These are phyloP conservation scores for Pyricularia grisea DNA, from an alignment of 2,329 filamentous ascomycete species.

Conservation along the genomic window DNA sequence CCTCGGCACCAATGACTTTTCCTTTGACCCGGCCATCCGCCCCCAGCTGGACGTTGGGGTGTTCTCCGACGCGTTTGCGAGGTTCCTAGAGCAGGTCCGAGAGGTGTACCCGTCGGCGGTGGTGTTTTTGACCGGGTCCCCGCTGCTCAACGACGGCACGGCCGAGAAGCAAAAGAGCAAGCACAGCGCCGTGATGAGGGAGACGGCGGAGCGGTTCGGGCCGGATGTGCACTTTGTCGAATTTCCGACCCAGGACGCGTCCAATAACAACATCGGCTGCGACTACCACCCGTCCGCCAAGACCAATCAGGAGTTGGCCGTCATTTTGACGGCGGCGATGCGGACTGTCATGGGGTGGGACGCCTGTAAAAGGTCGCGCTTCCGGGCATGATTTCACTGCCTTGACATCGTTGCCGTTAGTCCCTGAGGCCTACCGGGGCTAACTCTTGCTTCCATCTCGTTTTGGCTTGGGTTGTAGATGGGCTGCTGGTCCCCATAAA, in stretches of 20 bases:
- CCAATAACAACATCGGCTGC: conserved; percentile 24
- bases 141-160: conserved; percentile 26
- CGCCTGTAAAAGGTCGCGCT: not conserved
- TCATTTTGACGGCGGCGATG: conserved; percentile 8
- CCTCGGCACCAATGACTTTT: conserved; percentile 33
- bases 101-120: conserved; percentile 23
- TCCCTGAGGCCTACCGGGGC: not conserved
- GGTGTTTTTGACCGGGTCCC: conserved; percentile 29
- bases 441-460: not conserved
- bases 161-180: conserved; percentile 26
- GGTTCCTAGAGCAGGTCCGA: conserved; percentile 22
- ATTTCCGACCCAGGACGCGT: conserved; percentile 27
- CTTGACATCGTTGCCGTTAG: not conserved
- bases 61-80: conserved; percentile 18
- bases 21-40: conserved; percentile 19
- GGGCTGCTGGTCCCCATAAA: not conserved
- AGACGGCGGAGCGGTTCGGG: conserved; percentile 21
- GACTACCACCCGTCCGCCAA: conserved; percentile 31
- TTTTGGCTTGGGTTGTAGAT: not conserved
- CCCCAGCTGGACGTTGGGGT: conserved; percentile 17
- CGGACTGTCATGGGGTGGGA: not conserved
- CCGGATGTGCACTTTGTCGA: conserved; percentile 26
- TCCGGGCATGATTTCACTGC: not conserved
- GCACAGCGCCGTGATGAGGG: conserved; percentile 22
- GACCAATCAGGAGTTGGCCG: conserved; percentile 18